Percentiles rank a stretch among this genome's conserved stretches.
phyloP scores from a whole-genome alignment of 345 rosid species.

The Pelargonium nanum region DNA sequence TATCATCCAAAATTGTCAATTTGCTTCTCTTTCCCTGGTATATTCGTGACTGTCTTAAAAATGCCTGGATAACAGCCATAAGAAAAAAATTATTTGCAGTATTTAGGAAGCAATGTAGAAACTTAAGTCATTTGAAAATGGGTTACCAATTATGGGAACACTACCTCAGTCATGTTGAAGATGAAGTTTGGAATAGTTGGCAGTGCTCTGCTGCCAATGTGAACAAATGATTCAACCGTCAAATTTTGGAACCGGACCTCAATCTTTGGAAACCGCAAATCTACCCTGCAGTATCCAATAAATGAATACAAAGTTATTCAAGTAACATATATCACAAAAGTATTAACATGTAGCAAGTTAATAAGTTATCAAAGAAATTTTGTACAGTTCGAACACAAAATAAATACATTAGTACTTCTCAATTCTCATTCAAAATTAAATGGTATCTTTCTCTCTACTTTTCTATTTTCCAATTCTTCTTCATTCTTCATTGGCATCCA shows the following conservation, averaged over 20 bases:
- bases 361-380: no score
- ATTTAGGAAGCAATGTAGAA: neutral
- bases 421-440: no score
- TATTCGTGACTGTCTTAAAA: conserved; percentile 49
- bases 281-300: conserved; percentile 41
- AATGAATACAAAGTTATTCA: neutral
- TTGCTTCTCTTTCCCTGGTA: conserved; percentile 58
- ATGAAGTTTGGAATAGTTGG: conserved; percentile 94
- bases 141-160: neutral
- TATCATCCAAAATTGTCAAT: conserved; percentile 65
- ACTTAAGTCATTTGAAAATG: neutral
- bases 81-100: neutral
- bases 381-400: neutral
- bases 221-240: conserved; percentile 72
- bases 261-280: conserved; percentile 77
- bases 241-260: conserved; percentile 80
- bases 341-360: no score
- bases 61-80: conserved; percentile 31
- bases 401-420: no score
- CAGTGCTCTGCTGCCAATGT: conserved; percentile 86
- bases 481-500: neutral
- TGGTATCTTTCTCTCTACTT: no score
- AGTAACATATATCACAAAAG: neutral
- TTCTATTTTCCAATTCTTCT: neutral
- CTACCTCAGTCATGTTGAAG: conserved; percentile 82